These are phyloP conservation scores for Gentiana macrophylla DNA, from an alignment of 257 asterid genomes.

Conservation along the genomic window DNA sequence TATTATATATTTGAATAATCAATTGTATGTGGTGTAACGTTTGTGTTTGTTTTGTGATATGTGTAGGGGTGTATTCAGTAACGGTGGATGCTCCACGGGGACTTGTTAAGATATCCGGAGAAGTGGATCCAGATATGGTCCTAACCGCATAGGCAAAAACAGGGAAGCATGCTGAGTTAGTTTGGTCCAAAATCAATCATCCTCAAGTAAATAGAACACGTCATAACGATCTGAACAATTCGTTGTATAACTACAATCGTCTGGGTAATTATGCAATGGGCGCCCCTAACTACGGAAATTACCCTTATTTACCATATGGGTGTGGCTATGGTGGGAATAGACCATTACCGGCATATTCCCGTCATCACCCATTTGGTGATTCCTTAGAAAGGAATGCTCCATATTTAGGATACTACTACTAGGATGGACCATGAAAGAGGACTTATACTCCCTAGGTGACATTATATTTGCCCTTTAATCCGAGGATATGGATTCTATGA, in stretches of 20 bases:
- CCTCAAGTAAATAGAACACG: constrained; percentile 11
- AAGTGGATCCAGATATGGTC: constrained; percentile 35
- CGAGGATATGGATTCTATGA: too few relatives aligned
- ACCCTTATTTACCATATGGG: constrained; percentile 1
- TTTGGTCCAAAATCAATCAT: constrained; percentile 28
- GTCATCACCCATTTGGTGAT: not conserved
- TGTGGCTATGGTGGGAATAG: constrained; percentile 1
- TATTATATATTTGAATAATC: too few relatives aligned
- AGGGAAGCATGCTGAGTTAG: constrained; percentile 29
- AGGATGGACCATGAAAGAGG: too few relatives aligned
- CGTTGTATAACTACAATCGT: too few relatives aligned
- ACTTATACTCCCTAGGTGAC: too few relatives aligned
- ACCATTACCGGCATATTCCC: not conserved
- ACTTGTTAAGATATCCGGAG: constrained; percentile 20
- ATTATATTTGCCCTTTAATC: too few relatives aligned
- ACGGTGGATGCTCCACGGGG: constrained; percentile 19
- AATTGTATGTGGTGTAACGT: too few relatives aligned
- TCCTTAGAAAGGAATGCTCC: not conserved
- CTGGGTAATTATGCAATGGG: too few relatives aligned
- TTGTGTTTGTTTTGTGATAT: not conserved
- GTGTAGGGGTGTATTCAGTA: constrained; percentile 30
- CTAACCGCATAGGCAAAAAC: constrained; percentile 26
- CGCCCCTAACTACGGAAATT: not conserved
- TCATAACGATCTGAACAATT: not conserved
- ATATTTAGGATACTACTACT: too few relatives aligned